Percentiles rank a stretch among this genome's conserved stretches.
Evolutionary conservation across 768 basidiomycete genomes (phyloP).

Genomic region (Mycena vitilis): DNA sequence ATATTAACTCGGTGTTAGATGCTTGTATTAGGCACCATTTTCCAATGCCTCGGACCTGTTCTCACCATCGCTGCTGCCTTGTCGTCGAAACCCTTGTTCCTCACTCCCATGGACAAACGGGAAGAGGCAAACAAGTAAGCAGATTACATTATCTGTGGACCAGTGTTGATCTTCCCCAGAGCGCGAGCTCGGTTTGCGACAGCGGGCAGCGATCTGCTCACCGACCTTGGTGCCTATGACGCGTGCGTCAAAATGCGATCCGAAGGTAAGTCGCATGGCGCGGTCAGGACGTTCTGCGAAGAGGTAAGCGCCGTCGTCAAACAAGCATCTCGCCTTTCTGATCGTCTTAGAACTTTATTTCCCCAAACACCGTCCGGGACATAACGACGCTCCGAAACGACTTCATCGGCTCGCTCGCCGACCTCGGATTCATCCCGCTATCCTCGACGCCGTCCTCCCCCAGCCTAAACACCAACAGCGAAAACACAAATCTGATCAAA

Average conservation of each 20-base stretch:
- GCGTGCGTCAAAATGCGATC: conserved; percentile 64
- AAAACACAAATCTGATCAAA: conserved; percentile 83
- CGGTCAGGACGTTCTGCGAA: conserved; percentile 75
- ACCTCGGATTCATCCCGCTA: conserved; percentile 75
- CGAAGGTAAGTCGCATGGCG: conserved; percentile 59
- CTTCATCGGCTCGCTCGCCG: conserved; percentile 74
- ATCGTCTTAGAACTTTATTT: conserved; percentile 82
- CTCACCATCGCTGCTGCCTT: conserved; percentile 85
- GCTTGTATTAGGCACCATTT: conserved; percentile 86
- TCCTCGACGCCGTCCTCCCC: conserved; percentile 57
- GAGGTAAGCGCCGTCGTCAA: conserved; percentile 54
- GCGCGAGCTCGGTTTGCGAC: conserved; percentile 77
- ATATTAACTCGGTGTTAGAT: conserved; percentile 61
- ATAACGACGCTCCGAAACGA: conserved; percentile 83
- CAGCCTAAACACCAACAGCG: conserved; percentile 71
- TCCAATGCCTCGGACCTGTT: conserved; percentile 84
- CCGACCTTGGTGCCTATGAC: conserved; percentile 82
- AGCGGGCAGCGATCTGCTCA: conserved; percentile 86
- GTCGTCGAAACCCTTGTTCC: conserved; percentile 90
- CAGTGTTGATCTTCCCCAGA: conserved; percentile 50
- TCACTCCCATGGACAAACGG: conserved; percentile 83
- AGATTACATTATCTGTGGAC: neutral
- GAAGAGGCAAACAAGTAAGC: conserved; percentile 81
- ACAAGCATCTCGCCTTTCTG: neutral
- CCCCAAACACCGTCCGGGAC: conserved; percentile 76